A percentile compares a stretch with the other conserved stretches of the same genome.
Conservation (phyloP, 345 rosid genomes). For the Clarkia xantiana region DNA sequence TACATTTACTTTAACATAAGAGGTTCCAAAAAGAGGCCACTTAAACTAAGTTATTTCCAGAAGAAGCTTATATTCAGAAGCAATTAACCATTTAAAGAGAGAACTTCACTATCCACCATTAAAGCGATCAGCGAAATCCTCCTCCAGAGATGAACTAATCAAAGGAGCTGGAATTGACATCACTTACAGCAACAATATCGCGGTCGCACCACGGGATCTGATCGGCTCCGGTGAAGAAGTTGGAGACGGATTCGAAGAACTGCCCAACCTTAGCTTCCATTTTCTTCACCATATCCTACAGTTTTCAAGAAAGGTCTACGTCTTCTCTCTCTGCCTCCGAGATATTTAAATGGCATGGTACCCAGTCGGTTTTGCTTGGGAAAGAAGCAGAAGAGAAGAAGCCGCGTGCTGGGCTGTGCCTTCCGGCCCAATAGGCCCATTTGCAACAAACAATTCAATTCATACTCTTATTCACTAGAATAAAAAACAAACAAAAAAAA, state of each 20-base stretch:
- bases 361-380: too few species aligned
- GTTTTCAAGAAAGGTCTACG: not conserved
- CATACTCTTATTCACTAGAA: too few species aligned
- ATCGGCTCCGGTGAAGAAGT: constrained; percentile 53
- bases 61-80: not conserved
- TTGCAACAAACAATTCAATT: too few species aligned
- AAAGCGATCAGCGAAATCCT: not conserved
- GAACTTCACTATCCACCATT: not conserved
- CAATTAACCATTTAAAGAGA: not conserved
- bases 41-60: too few species aligned
- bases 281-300: not conserved
- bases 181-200: constrained; percentile 47
- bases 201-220: constrained; percentile 65
- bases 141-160: not conserved
- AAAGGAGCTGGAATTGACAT: not conserved
- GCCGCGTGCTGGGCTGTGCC: too few species aligned
- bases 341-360: not conserved
- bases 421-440: too few species aligned
- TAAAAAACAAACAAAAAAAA: too few species aligned
- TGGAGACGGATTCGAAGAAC: constrained; percentile 29
- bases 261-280: constrained; percentile 38
- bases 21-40: too few species aligned
- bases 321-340: not conserved
- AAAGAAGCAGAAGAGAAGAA: too few species aligned
- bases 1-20: too few species aligned